Evolutionary conservation across 108 stramenopile genomes (phyloP).

Genomic region (Chaetoceros muelleri): DNA sequence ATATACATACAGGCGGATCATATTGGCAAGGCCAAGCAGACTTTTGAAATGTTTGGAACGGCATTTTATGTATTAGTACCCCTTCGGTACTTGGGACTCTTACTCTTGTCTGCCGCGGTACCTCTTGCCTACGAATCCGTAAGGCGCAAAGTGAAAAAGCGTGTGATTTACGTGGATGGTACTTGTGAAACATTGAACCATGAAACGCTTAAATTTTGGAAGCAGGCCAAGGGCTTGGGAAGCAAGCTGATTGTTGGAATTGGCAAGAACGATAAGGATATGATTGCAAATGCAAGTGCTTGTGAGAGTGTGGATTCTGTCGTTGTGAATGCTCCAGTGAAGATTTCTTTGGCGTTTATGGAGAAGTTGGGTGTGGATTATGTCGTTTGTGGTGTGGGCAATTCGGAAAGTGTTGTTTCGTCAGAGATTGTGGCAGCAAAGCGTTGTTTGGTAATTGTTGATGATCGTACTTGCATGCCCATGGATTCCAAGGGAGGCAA

Average conservation of each 20-base stretch:
- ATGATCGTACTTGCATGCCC: conserved; percentile 13
- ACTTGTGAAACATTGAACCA: conserved; percentile 20
- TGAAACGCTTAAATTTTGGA: conserved; percentile 34
- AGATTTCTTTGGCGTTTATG: conserved; percentile 31
- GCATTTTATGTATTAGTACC: conserved; percentile 29
- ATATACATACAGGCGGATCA: conserved; percentile 21
- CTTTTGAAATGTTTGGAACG: conserved; percentile 47
- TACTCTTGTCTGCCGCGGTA: conserved; percentile 25
- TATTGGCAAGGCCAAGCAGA: conserved; percentile 46
- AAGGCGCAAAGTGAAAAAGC: conserved; percentile 32
- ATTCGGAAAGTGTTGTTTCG: conserved; percentile 20
- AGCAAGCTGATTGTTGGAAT: conserved; percentile 39
- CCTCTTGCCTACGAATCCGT: conserved; percentile 48
- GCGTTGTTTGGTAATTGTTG: conserved; percentile 23
- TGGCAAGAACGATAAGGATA: conserved; percentile 23
- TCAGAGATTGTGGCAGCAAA: conserved; percentile 23
- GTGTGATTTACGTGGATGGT: conserved; percentile 31
- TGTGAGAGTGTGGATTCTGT: conserved; percentile 29
- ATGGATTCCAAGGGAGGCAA: too few relatives aligned
- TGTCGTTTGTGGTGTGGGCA: conserved; percentile 13
- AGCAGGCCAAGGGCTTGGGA: conserved; percentile 36
- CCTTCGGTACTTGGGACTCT: conserved; percentile 17
- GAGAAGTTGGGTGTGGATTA: conserved; percentile 33
- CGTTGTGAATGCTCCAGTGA: conserved; percentile 36
- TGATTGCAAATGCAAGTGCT: conserved; percentile 34